Evolutionary conservation across 2,329 filamentous ascomycete genomes (phyloP).

Genomic region (Diaporthe sp.): DNA sequence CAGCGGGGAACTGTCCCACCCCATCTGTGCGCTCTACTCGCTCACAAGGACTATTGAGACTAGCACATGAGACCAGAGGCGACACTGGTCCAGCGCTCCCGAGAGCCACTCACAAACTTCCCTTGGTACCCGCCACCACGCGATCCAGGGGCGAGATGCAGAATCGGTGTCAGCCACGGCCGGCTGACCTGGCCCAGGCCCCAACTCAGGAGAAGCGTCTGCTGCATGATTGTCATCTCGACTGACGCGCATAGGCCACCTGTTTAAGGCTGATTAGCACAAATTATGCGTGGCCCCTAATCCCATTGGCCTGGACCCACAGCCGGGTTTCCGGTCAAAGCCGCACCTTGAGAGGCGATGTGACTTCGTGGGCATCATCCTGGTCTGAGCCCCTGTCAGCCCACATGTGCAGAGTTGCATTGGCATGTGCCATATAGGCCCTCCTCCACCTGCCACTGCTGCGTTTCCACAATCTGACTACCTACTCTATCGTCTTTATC

Average conservation of each 20-base stretch:
- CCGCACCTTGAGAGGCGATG: neutral
- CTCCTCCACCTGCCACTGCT: neutral
- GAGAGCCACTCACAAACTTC: neutral
- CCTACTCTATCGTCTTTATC: neutral
- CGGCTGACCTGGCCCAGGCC: conserved; percentile 25
- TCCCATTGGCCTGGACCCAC: conserved; percentile 15
- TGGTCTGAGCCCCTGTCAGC: conserved; percentile 10
- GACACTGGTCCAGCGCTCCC: neutral
- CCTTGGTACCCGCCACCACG: neutral
- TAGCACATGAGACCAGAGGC: conserved; percentile 16
- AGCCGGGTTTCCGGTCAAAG: neutral
- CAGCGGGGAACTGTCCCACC: conserved; percentile 28
- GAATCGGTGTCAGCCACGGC: conserved; percentile 21
- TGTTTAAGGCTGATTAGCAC: conserved; percentile 26
- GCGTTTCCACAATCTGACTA: neutral
- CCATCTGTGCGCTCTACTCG: conserved; percentile 25
- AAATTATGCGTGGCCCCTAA: conserved; percentile 1
- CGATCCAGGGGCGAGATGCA: conserved; percentile 23
- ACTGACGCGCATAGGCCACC: neutral
- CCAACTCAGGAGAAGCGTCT: conserved; percentile 1
- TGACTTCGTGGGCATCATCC: conserved; percentile 9
- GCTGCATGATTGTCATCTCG: conserved; percentile 9
- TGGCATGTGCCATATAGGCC: conserved; percentile 19
- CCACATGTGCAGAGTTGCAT: neutral
- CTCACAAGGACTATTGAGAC: conserved; percentile 18